Conservation (phyloP, 2,329 filamentous ascomycete species). For the Eutypa lata region DNA sequence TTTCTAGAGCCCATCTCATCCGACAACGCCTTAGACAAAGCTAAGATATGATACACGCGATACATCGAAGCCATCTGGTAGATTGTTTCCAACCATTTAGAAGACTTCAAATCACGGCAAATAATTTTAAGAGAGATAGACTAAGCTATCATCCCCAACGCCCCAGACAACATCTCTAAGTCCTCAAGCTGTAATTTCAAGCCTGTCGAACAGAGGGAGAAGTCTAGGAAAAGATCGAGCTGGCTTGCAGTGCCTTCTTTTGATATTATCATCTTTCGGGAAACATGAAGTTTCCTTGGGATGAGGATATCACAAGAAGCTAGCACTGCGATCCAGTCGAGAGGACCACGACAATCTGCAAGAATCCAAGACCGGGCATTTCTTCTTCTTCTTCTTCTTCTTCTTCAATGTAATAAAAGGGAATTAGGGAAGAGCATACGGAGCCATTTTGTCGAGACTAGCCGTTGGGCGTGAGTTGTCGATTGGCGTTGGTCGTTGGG, state of each 20-base stretch:
- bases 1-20: slow-evolving; percentile 53
- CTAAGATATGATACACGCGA: slow-evolving; percentile 43
- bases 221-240: slow-evolving; percentile 71
- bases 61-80: slow-evolving; percentile 25
- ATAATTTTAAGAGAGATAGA: slow-evolving; percentile 75
- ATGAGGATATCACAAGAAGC: slow-evolving; percentile 31
- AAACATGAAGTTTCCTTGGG: background rate
- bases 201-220: slow-evolving; percentile 55
- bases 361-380: slow-evolving; percentile 51
- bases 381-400: too few relatives aligned
- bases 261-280: slow-evolving; percentile 11
- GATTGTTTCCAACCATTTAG: slow-evolving; percentile 25
- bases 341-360: slow-evolving; percentile 81
- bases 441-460: slow-evolving; percentile 34
- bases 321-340: slow-evolving; percentile 61
- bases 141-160: slow-evolving; percentile 72
- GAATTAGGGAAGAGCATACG: slow-evolving; percentile 32
- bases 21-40: slow-evolving; percentile 67
- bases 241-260: slow-evolving; percentile 51
- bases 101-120: slow-evolving; percentile 48
- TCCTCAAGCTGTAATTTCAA: slow-evolving; percentile 43
- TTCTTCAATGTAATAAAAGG: slow-evolving; percentile 29
- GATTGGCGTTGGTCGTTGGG: slow-evolving; percentile 18
- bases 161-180: slow-evolving; percentile 63
- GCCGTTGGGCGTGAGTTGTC: slow-evolving; percentile 13